phyloP scores from a whole-genome alignment of 176 grass and related monocot genomes.

The Puccinellia tenuiflora region DNA sequence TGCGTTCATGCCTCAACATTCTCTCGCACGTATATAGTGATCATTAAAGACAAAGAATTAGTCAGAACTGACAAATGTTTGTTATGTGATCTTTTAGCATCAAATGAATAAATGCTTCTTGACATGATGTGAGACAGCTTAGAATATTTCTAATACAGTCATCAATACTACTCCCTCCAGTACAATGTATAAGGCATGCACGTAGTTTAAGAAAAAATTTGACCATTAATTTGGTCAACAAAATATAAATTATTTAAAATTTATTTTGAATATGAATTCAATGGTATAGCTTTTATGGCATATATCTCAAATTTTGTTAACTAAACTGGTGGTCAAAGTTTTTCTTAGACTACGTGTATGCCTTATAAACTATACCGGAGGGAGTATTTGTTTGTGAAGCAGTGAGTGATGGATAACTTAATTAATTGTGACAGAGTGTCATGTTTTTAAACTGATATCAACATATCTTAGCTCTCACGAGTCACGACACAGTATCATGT shows the following conservation, averaged over 20 bases:
- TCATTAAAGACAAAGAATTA: background rate
- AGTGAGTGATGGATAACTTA: conserved; percentile 2
- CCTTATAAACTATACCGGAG: too few relatives aligned
- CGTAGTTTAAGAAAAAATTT: too few relatives aligned
- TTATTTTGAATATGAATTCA: too few relatives aligned
- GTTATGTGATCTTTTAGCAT: background rate
- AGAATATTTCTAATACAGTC: background rate
- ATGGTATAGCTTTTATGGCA: too few relatives aligned
- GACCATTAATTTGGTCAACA: too few relatives aligned
- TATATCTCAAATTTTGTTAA: too few relatives aligned
- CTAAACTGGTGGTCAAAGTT: too few relatives aligned
- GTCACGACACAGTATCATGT: too few relatives aligned
- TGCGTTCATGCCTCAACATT: background rate
- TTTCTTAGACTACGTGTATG: too few relatives aligned
- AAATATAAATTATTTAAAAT: too few relatives aligned
- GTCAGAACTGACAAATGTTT: background rate
- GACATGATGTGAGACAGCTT: background rate
- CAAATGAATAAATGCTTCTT: background rate
- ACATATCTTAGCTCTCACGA: background rate
- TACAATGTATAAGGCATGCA: too few relatives aligned
- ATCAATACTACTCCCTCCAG: too few relatives aligned
- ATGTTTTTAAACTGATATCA: background rate
- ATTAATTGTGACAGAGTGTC: background rate
- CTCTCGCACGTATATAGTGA: background rate
- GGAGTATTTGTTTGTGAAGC: background rate